Conservation (phyloP, 192 early-diverging fungal genomes). For the Kappamyces sp. region DNA sequence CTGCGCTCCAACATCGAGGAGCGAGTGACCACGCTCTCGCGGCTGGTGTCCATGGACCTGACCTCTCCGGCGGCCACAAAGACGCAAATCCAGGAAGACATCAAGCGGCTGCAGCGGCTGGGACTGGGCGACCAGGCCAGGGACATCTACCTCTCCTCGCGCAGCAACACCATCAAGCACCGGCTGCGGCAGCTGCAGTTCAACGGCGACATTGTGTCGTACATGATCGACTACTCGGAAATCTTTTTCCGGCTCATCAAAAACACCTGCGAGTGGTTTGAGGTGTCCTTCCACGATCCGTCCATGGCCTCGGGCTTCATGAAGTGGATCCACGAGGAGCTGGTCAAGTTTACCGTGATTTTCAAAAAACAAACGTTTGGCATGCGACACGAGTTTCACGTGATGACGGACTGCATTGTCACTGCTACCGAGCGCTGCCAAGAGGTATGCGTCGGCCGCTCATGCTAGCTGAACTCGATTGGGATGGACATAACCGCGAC, state of each 20-base stretch:
- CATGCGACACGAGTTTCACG: conserved; percentile 64
- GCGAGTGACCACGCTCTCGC: conserved; percentile 41
- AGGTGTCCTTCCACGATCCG: conserved; percentile 78
- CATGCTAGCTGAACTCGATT: conserved; percentile 64
- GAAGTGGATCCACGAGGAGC: conserved; percentile 84
- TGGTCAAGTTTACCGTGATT: conserved; percentile 75
- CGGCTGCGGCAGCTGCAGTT: conserved; percentile 72
- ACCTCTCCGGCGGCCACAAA: conserved; percentile 77
- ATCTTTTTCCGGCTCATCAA: conserved; percentile 86
- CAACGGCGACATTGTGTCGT: conserved; percentile 80
- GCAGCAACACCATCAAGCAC: conserved; percentile 71
- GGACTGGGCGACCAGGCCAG: conserved; percentile 76
- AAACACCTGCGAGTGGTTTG: conserved; percentile 97
- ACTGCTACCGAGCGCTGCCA: conserved; percentile 71
- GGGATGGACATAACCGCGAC: conserved; percentile 83
- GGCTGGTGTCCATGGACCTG: conserved; percentile 61
- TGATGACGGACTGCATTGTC: conserved; percentile 79
- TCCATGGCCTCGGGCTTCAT: conserved; percentile 89
- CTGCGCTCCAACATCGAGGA: conserved; percentile 32
- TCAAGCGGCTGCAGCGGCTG: conserved; percentile 72
- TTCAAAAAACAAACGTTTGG: conserved; percentile 90
- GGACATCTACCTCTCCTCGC: conserved; percentile 75
- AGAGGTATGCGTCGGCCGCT: conserved; percentile 40
- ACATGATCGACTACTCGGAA: conserved; percentile 65
- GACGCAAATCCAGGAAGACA: conserved; percentile 69